Evolutionary conservation across 495 filamentous ascomycete species (phyloP), one percentile per base, ranked within the genome.

Genomic region (Tuber microsphaerosporum): DNA sequence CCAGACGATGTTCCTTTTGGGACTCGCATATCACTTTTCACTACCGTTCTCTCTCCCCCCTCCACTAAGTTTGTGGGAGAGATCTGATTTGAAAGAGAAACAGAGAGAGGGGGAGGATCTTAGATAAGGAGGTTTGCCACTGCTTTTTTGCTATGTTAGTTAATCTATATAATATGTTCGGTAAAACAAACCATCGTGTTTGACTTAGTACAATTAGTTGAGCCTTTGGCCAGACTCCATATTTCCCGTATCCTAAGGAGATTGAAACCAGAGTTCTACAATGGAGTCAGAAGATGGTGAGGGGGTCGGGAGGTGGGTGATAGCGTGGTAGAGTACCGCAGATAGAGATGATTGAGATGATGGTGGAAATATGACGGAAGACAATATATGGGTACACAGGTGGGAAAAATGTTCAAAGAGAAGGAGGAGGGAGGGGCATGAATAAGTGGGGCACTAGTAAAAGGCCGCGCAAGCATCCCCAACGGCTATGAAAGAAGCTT

Each of bases 81-180:
- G 37, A 69, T 45, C 12, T 46, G 70, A 43, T 70, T 73, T 75
- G 74, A 46, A 70, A 19, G 72, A 61, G 74, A 74, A 72, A 78
- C 78, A 42, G 45, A 20, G n/a, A 46, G 71, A 68, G 77, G 68
- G 76, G 41, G 26, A 65, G 56, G 26, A 34, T 14, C 26, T 65
- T 34, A 65, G 56, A 65, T 65, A 65, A 65, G 56, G 56, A 34
- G 56, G 26, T 34, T 65, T 65, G 56, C 56, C 56, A 17, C 26
- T 34, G n/a, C 56, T 26, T 65, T 12, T 17, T 34, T 65, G 56
- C 12, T 65, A 65, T 17, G n/a, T 61, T 61, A 26, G 51, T 26
- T 31, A 61, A 31, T 26, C 51, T 61, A n/a, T 61, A 56, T 61
- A 2, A 17, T 48, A n/a, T 48, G 17, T 48, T 61, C n/a, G n/a